Base-by-base conservation (phyloP, 2,329 filamentous ascomycete species). In the Diplodia intermedia region DNA sequence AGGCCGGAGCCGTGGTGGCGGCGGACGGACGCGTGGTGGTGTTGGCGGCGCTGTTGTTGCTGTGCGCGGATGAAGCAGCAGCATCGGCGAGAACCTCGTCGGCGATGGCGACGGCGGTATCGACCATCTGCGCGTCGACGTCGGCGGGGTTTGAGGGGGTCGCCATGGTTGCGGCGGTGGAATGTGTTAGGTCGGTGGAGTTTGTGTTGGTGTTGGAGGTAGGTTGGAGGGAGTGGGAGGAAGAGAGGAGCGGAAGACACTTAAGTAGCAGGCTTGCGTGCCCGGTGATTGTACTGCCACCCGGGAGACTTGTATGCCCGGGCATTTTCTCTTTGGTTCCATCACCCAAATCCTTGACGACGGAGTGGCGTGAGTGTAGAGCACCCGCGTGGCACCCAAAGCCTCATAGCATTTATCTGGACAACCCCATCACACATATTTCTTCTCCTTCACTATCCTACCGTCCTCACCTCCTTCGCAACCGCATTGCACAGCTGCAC, bases 401-500 rank as follows among this genome's bases (percentile, higher is more conserved):
- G 26, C 26, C 26, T 26, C 26, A 26, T 26, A 4, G 26, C 26
- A 26, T 4, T 26, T 4, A 26, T 33, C 31, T 33, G 8, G 11
- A 38, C 36, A 11, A 11, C 9, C 36, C 36, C 36, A 11, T 11
- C 36, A 11, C 33, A 36, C 33, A 8, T 11, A 36, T 11, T 33
- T 9, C 8, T 26, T 26, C 15, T 14, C 15, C 53, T 15, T 18
- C 33, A 26, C 31, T 40, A 14, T 15, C 14, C 49, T 2, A 53
- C 63, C n/a, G 29, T 55, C 54, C 54, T 67, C 1, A 88, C 83
- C 74, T 89, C 86, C 71, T 78, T 83, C 7, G 88, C 87, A 71
- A 88, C 83, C 29, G 87, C 88, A 79, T 88, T 85, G 72, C 87
- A 96, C 71, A 98, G 83, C 73, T 97, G 94, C 33, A 98, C 94